Conservation (phyloP, 768 basidiomycete genomes). For the Psilocybe sp. region DNA sequence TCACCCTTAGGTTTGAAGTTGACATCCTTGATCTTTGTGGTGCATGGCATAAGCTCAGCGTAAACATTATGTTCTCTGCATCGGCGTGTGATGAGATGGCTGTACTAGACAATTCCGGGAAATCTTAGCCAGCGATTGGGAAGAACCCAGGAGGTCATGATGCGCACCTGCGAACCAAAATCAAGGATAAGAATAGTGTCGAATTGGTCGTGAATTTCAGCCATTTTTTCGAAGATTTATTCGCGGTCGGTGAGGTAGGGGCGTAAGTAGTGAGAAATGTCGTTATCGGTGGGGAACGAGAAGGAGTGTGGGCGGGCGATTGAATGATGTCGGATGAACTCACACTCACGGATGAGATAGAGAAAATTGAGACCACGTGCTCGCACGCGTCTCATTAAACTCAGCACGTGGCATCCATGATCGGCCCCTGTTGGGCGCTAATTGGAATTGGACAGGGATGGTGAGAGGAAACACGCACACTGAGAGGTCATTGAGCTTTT, state of each 20-base stretch:
- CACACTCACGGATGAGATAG: neutral
- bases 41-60: constrained; percentile 97
- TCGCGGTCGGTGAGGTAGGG: neutral
- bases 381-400: neutral
- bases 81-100: constrained; percentile 95
- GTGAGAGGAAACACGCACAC: no score
- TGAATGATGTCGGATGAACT: no score
- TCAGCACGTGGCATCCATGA: no score
- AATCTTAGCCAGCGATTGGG: neutral
- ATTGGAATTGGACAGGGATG: no score
- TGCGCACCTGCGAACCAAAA: constrained; percentile 88
- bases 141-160: neutral
- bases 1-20: constrained; percentile 93
- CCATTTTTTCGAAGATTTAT: constrained; percentile 39
- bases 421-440: no score
- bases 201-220: constrained; percentile 92
- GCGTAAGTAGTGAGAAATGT: neutral
- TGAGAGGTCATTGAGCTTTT: no score
- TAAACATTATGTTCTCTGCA: constrained; percentile 98
- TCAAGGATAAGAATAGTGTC: constrained; percentile 96
- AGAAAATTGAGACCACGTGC: constrained; percentile 5
- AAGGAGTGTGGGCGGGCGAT: no score
- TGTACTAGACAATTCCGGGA: constrained; percentile 58
- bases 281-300: no score
- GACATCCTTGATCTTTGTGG: constrained; percentile 82